phyloP scores from a whole-genome alignment of 2,329 filamentous ascomycete species.

The Monosporascus sp. region DNA sequence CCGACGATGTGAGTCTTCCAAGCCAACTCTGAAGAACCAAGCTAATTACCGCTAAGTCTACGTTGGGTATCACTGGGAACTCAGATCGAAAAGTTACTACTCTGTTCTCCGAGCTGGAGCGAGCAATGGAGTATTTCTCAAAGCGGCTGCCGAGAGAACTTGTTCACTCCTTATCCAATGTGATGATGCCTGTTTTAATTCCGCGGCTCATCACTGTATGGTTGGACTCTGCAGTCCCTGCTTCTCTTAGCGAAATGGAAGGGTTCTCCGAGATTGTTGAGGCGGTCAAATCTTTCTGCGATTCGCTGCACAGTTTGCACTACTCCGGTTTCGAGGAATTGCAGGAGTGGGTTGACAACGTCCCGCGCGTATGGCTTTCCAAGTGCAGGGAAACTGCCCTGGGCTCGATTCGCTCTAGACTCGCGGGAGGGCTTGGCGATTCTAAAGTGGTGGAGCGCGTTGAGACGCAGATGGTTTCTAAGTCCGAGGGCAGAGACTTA shows the following conservation, averaged over 20 bases:
- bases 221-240: conserved; percentile 71
- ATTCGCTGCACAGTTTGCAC: conserved; percentile 52
- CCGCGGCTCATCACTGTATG: conserved; percentile 65
- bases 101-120: conserved; percentile 49
- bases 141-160: conserved; percentile 48
- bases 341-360: conserved; percentile 72
- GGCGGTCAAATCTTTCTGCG: conserved; percentile 58
- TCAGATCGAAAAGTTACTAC: conserved; percentile 41
- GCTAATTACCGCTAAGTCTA: conserved; percentile 29
- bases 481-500: conserved; percentile 60
- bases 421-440: conserved; percentile 61
- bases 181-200: conserved; percentile 65
- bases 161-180: conserved; percentile 55
- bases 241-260: conserved; percentile 64
- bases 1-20: conserved; percentile 32
- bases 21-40: not conserved
- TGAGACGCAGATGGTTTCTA: conserved; percentile 74
- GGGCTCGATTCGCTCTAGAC: conserved; percentile 63
- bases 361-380: conserved; percentile 77
- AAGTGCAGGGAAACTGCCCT: conserved; percentile 78
- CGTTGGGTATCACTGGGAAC: conserved; percentile 36
- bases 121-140: conserved; percentile 46
- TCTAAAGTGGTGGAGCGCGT: conserved; percentile 72
- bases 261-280: conserved; percentile 67
- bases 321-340: conserved; percentile 62